Conservation (phyloP, 2,329 filamentous ascomycete genomes). For the Waltergamsia citrina region DNA sequence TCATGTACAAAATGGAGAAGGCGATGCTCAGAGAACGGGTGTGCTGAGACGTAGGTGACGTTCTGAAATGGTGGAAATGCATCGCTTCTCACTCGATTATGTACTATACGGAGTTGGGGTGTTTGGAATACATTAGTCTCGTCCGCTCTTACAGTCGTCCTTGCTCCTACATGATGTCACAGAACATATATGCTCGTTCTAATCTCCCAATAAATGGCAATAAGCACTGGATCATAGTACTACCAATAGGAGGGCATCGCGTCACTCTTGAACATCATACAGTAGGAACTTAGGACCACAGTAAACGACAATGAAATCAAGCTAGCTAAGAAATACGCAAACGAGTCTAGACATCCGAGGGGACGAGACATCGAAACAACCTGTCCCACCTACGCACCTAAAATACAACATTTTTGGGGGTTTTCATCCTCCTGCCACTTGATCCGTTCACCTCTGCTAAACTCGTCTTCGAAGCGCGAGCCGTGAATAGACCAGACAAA, state of each 20-base stretch:
- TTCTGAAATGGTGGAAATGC: too few relatives aligned
- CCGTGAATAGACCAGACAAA: not conserved
- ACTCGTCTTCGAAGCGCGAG: not conserved
- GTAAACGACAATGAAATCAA: conserved; percentile 24
- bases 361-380: conserved; percentile 20
- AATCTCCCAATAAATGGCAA: too few relatives aligned
- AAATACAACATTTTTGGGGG: conserved; percentile 24
- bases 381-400: conserved; percentile 22
- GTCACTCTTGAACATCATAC: not conserved
- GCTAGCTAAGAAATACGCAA: conserved; percentile 27
- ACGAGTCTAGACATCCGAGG: conserved; percentile 14
- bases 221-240: not conserved
- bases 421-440: conserved; percentile 10
- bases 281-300: too few relatives aligned
- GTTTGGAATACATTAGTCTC: too few relatives aligned
- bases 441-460: not conserved
- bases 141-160: too few relatives aligned
- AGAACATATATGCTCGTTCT: too few relatives aligned
- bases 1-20: too few relatives aligned
- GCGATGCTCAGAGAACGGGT: too few relatives aligned
- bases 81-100: too few relatives aligned
- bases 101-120: too few relatives aligned
- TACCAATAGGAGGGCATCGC: not conserved
- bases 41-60: too few relatives aligned
- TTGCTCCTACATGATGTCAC: too few relatives aligned